Base-by-base conservation (phyloP, 371 early-diverging fungal genomes). In the Mucor mucedo region DNA sequence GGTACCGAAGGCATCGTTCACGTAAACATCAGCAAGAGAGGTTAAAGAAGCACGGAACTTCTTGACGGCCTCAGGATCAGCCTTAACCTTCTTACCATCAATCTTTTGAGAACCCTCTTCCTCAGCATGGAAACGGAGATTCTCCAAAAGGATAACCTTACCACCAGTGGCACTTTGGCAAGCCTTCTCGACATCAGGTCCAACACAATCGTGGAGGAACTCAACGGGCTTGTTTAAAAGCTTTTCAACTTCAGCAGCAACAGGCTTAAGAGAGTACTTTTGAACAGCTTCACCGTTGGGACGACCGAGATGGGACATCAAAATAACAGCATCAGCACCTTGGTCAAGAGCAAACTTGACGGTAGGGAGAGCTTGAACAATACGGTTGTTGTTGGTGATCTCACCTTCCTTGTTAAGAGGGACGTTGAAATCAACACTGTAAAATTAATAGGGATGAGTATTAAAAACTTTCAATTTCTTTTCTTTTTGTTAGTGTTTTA, bases 1-100 rank as follows among this genome's bases (percentile, higher is more conserved):
- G 52, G 98, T 97, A 65, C 99, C 99, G 79, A 99, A 99, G 39
- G 98, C 99, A 80, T 99, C 99, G 84, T 98, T 98, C 61, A 99
- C 90, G 71, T 95, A 97, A 63, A 99, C 80, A 80, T 99, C 99
- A 62, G 97, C 98, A 53, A 98, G 89, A 66, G 88, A 90, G 68
- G 93, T 88, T 68, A 99, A 91, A 60, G 95, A 94, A 8, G 73
- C 88, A 64, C 98, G 91, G 93, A 98, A 98, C 60, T 75, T 82
- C 54, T 89, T 83, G 74, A 98, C 90, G 56, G 83, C 87, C 27
- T 87, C 50, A 21, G 62, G 28, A 62, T 62, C 62, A 58, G 98
- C 99, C 91, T 96, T 98, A 82, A 74, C 73, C 86, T 95, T 95
- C 49, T 92, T 90, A 62, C 96, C 96, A 21, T 89, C 86, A 71